Percentiles rank a stretch among this genome's conserved stretches.
These are phyloP conservation scores for Penicillium angulare DNA, from an alignment of 495 filamentous ascomycete species.

Conservation along the genomic window DNA sequence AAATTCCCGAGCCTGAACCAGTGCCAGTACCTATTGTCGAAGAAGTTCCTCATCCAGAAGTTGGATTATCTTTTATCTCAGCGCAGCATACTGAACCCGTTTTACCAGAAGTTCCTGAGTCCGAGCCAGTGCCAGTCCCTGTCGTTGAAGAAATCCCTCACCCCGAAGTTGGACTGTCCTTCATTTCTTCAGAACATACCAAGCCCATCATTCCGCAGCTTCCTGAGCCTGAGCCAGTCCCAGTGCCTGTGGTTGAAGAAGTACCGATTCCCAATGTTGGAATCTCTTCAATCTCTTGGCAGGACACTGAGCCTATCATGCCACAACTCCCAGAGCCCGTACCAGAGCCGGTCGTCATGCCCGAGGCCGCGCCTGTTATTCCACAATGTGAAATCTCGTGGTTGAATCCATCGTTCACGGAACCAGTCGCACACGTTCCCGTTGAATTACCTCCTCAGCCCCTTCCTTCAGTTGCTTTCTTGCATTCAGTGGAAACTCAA, in stretches of 20 bases:
- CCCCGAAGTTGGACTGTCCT: slow-evolving; percentile 45
- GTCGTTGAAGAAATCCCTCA: slow-evolving; percentile 12
- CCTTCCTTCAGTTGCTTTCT: slow-evolving; percentile 34
- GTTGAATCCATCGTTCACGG: slow-evolving; percentile 33
- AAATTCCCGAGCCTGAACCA: slow-evolving; percentile 5
- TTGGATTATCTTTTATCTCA: slow-evolving; percentile 50
- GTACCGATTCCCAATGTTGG: slow-evolving; percentile 27
- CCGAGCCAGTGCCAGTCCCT: slow-evolving; percentile 10
- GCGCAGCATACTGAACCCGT: slow-evolving; percentile 27
- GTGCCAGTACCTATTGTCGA: slow-evolving; percentile 8
- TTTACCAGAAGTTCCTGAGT: slow-evolving; percentile 8
- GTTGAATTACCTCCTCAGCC: slow-evolving; percentile 13
- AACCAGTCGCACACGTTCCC: slow-evolving; percentile 30
- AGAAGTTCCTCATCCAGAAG: slow-evolving; percentile 16
- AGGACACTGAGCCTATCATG: slow-evolving; percentile 49
- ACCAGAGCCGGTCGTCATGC: slow-evolving; percentile 26
- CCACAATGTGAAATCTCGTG: slow-evolving; percentile 33
- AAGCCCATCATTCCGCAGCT: slow-evolving; percentile 10
- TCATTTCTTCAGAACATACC: slow-evolving; percentile 38
- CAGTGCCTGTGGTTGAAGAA: slow-evolving; percentile 13
- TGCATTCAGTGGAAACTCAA: slow-evolving; percentile 29
- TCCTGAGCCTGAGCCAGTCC: slow-evolving; percentile 10
- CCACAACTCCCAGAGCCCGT: slow-evolving; percentile 25
- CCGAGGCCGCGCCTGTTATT: slow-evolving; percentile 27
- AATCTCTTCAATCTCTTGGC: slow-evolving; percentile 48